Evolutionary conservation across 2,329 filamentous ascomycete genomes (phyloP).

Genomic region (Lachnellula cervina): DNA sequence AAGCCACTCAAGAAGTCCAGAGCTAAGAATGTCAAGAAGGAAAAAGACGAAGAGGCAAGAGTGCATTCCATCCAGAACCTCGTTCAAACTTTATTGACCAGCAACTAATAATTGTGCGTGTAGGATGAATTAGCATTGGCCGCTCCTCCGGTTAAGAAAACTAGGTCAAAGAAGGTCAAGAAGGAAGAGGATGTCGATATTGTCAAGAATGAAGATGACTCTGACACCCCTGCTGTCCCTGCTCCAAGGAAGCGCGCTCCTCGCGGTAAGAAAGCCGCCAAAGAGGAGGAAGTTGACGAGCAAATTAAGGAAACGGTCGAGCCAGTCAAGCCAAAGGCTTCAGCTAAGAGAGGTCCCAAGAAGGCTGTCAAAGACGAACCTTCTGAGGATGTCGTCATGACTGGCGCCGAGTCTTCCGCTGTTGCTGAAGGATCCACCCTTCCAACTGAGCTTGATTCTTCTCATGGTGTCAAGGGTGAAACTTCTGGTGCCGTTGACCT

Average conservation of each 20-base stretch:
- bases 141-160: slow-evolving; percentile 22
- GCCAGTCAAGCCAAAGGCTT: slow-evolving; percentile 2
- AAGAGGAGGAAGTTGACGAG: slow-evolving; percentile 25
- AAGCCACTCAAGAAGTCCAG: slow-evolving; percentile 8
- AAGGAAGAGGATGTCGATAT: slow-evolving; percentile 19
- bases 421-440: neutral
- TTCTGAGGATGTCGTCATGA: neutral
- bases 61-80: neutral
- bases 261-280: slow-evolving; percentile 9
- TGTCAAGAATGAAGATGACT: slow-evolving; percentile 25
- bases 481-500: slow-evolving; percentile 1
- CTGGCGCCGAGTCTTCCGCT: neutral
- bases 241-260: slow-evolving; percentile 10
- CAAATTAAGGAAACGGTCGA: slow-evolving; percentile 24
- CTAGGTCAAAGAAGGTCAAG: slow-evolving; percentile 33
- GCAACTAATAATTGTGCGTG: slow-evolving; percentile 10
- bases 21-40: slow-evolving; percentile 17
- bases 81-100: neutral
- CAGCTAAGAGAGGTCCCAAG: slow-evolving; percentile 19
- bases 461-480: slow-evolving; percentile 3
- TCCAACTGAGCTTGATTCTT: neutral
- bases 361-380: slow-evolving; percentile 14
- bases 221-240: slow-evolving; percentile 20
- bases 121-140: slow-evolving; percentile 21
- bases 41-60: slow-evolving; percentile 15